Percentiles rank a stretch among this genome's conserved stretches.
Evolutionary conservation across 1,284 basidiomycete species (phyloP).

Genomic region (Cryptococcus wingfieldii): DNA sequence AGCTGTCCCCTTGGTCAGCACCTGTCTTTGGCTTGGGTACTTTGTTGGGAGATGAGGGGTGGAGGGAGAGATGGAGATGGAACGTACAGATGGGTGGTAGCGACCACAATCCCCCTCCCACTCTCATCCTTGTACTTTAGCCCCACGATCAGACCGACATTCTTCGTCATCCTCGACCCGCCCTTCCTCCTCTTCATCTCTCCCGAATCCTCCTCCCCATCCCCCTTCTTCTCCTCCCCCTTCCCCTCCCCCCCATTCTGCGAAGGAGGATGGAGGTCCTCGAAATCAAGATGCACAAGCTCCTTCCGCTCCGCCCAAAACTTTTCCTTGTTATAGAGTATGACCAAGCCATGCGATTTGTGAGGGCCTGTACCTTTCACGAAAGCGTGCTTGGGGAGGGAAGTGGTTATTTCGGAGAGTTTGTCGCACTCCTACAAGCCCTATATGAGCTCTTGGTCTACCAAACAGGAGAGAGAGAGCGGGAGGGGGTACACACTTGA

Average conservation of each 20-base stretch:
- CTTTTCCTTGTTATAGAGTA: slow-evolving; percentile 61
- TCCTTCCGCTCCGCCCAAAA: slow-evolving; percentile 55
- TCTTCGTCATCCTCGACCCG: slow-evolving; percentile 69
- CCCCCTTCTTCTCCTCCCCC: slow-evolving; percentile 14
- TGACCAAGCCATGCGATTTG: slow-evolving; percentile 78
- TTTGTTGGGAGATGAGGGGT: neutral
- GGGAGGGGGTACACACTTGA: slow-evolving; percentile 56
- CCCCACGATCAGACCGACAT: slow-evolving; percentile 72
- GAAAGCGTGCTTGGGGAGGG: slow-evolving; percentile 52
- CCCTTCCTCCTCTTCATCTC: slow-evolving; percentile 48
- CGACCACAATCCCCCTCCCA: slow-evolving; percentile 54
- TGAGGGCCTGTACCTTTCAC: slow-evolving; percentile 62
- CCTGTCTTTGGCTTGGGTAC: too few species aligned
- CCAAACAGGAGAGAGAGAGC: neutral
- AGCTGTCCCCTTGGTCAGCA: slow-evolving; percentile 45
- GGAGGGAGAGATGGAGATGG: neutral
- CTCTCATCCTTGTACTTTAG: slow-evolving; percentile 53
- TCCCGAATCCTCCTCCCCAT: slow-evolving; percentile 15
- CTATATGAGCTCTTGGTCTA: neutral
- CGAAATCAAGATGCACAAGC: slow-evolving; percentile 64
- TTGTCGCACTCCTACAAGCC: slow-evolving; percentile 52
- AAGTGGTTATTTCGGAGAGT: slow-evolving; percentile 62
- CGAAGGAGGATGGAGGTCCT: slow-evolving; percentile 42
- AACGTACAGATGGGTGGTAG: slow-evolving; percentile 60
- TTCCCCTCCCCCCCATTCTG: slow-evolving; percentile 3